phyloP scores from a whole-genome alignment of 2,329 filamentous ascomycete species.

The Pseudogymnoascus sp. region DNA sequence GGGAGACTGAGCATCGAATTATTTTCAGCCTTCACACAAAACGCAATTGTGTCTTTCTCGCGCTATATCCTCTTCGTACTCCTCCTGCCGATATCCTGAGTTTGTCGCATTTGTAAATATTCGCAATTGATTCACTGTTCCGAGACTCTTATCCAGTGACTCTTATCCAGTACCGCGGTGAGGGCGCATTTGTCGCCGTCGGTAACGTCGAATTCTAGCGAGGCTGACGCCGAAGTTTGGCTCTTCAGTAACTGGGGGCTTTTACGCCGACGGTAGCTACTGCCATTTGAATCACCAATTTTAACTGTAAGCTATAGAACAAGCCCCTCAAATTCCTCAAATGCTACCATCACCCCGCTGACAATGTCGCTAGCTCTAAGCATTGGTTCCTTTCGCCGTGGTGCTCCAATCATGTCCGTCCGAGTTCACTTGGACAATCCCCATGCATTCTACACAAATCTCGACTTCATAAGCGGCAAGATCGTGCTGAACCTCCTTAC shows the following conservation, averaged over 20 bases:
- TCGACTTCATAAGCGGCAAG: constrained; percentile 62
- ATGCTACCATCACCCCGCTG: background rate
- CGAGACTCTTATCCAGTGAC: background rate
- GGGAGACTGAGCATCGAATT: background rate
- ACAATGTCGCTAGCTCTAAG: constrained; percentile 3
- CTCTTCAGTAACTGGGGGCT: background rate
- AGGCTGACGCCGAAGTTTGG: background rate
- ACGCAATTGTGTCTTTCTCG: background rate
- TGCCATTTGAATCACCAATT: background rate
- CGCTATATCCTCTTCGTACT: background rate
- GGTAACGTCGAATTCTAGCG: background rate
- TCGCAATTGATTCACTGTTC: background rate
- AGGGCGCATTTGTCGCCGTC: background rate
- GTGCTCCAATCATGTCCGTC: constrained; percentile 49
- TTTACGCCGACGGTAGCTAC: background rate
- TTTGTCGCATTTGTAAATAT: background rate
- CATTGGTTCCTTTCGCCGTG: background rate
- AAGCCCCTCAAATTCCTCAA: background rate
- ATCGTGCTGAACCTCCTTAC: constrained; percentile 51
- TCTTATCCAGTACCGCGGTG: background rate
- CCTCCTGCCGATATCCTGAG: background rate
- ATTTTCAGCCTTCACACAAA: constrained; percentile 7
- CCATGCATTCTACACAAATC: constrained; percentile 69
- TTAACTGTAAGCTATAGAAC: background rate
- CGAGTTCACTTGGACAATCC: constrained; percentile 58